Evolutionary conservation across 441 rosid species (phyloP), one percentile per base, ranked within the genome.

Genomic region (Mallotus japonicus): DNA sequence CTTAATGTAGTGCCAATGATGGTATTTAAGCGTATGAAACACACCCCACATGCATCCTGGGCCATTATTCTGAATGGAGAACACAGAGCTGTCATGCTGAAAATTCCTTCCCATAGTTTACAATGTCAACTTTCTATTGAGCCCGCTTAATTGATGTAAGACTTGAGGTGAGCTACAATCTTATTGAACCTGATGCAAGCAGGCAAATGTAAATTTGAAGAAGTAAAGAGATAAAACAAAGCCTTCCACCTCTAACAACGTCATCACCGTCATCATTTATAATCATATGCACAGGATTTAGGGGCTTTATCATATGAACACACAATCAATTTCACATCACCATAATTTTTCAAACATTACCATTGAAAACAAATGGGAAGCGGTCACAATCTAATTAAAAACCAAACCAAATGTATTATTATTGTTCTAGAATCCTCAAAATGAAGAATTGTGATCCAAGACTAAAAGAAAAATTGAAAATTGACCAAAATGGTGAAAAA

Each of bases 31-130:
- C n/a, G 84, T 78, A 62, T 88, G 91, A 75, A 92, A 80, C 1
- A 90, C 66, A 37, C 97, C 85, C 96, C 93, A 89, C 83, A 85
- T 82, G 78, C 91, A 87, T 75, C 95, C 85, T 24, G 87, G 88
- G 65, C 62, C 76, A 42, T 69, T 72, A 28, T 76, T 74, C 8
- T 71, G 76, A 19, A 76, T 46, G 14, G 85, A 77, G 40, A 81
- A 49, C 50, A 72, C 69, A 20, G 82, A 40, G 11, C 49, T 42
- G 71, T 76, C 70, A 12, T 73, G 75, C 24, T 75, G 77, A 79
- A 50, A 67, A 10, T 83, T 78, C 81, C 79, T 85, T 65, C 92
- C 87, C 89, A 86, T 86, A 15, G 19, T 8, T 66, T 56, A 60
- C 49, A 58, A 71, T 6, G 65, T 17, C 5, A 28, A 28, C 58